These are phyloP conservation scores for Mariannaea elegans DNA, from an alignment of 2,329 filamentous ascomycete genomes.

Conservation along the genomic window DNA sequence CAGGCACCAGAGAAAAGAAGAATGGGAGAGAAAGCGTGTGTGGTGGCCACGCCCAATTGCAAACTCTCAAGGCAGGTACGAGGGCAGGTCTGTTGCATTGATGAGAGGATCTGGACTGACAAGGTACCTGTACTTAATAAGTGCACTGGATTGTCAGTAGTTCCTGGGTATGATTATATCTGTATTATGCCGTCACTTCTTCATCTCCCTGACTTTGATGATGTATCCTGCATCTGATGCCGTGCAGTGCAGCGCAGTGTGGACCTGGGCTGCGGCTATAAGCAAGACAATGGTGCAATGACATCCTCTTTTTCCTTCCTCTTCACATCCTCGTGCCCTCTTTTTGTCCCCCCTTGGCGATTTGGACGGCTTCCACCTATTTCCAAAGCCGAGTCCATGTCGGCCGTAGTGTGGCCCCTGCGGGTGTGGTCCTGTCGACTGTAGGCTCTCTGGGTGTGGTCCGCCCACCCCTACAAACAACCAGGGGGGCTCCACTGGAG, in stretches of 20 bases:
- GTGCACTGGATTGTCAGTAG: slow-evolving; percentile 9
- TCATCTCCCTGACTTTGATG: slow-evolving; percentile 13
- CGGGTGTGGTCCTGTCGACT: slow-evolving; percentile 2
- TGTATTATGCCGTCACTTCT: slow-evolving; percentile 17
- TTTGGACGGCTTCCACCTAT: slow-evolving; percentile 14
- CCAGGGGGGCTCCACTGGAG: slow-evolving; percentile 17
- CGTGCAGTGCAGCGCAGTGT: slow-evolving; percentile 17
- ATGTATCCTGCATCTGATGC: slow-evolving; percentile 17
- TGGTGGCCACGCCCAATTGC: background rate
- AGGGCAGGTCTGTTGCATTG: background rate
- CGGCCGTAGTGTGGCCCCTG: slow-evolving; percentile 14
- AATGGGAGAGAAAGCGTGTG: background rate
- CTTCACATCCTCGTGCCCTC: background rate
- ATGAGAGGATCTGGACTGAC: background rate
- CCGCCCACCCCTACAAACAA: slow-evolving; percentile 16
- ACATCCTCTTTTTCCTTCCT: background rate
- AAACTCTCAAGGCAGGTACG: background rate
- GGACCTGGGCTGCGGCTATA: background rate
- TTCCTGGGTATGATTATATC: slow-evolving; percentile 8
- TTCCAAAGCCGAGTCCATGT: slow-evolving; percentile 16
- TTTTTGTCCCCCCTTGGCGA: background rate
- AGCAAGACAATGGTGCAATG: background rate
- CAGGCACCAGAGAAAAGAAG: slow-evolving; percentile 25
- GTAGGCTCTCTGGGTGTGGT: background rate
- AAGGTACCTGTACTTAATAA: background rate